Evolutionary conservation across 768 basidiomycete species (phyloP), one percentile per base, ranked within the genome.

Genomic region (Kwoniella dejecticola): DNA sequence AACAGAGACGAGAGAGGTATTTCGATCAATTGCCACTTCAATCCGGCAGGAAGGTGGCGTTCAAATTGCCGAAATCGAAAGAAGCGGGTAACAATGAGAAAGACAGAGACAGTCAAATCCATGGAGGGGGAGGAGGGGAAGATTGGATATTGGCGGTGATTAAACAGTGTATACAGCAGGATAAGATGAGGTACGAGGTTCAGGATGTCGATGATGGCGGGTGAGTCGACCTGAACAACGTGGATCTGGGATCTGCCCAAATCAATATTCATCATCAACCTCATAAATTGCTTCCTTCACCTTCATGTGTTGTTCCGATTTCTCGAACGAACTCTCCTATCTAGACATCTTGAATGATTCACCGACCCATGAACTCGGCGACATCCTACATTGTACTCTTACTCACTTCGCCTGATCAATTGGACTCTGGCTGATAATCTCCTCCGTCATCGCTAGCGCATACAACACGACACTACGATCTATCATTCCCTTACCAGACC

Each of bases 131-230:
- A 0, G 58, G 55, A n/a, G 74, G 68, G 31, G 75, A 76, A 10
- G 77, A 70, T 4, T 82, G 79, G 79, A 82, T 82, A 50, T 59
- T 81, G 52, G 80, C 80, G 1, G 67, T 68, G n/a, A 66, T 82
- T 26, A 64, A 76, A 27, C 56, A 50, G 24, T 77, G 69, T 62
- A 67, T 80, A 19, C 54, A 62, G 2, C 65, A 64, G 24, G 81
- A 81, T 60, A 78, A 74, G 75, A 78, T 71, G 68, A 76, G 79
- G 45, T 82, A 82, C 57, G 74, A 73, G 8, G 80, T 82, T 1
- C 62, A 74, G 26, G 81, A 82, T 68, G 76, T 74, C 17, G 81
- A 82, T 52, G 75, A 75, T 54, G 73, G 70, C 5, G 66, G 36
- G 68, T 68, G 64, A 49, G 70, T 62, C 21, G n/a, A n/a, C n/a